Evolutionary conservation across 352 stramenopile species (phyloP).

Genomic region (Phytopythium boreale): DNA sequence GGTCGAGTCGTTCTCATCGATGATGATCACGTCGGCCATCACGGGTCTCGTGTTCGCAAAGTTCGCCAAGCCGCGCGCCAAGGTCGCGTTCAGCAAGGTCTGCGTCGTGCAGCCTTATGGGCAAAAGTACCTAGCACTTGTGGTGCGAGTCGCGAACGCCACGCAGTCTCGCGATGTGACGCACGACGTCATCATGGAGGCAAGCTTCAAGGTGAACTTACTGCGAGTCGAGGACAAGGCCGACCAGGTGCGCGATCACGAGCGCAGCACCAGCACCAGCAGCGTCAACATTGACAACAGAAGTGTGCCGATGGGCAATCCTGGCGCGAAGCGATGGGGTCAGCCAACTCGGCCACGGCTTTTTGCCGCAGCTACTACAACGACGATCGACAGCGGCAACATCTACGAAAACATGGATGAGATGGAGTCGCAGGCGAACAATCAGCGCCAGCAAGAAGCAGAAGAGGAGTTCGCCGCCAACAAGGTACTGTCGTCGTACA

Average conservation of each 20-base stretch:
- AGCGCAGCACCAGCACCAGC: slow-evolving; percentile 6
- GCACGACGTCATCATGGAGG: slow-evolving; percentile 84
- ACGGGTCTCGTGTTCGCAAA: slow-evolving; percentile 85
- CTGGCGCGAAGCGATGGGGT: background rate
- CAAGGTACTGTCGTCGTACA: slow-evolving; percentile 69
- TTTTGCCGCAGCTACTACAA: background rate
- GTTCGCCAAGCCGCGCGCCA: slow-evolving; percentile 73
- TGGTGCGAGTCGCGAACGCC: slow-evolving; percentile 77
- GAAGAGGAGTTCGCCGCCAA: slow-evolving; percentile 16
- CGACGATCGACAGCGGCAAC: background rate
- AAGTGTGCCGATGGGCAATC: background rate
- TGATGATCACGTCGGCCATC: slow-evolving; percentile 77
- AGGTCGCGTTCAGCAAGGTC: slow-evolving; percentile 79
- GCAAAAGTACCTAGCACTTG: slow-evolving; percentile 67
- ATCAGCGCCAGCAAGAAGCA: slow-evolving; percentile 8
- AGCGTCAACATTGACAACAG: background rate
- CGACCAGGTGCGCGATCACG: slow-evolving; percentile 32
- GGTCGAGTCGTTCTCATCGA: slow-evolving; percentile 75
- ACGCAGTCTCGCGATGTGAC: slow-evolving; percentile 78
- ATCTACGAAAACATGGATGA: slow-evolving; percentile 3
- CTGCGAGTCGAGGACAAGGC: slow-evolving; percentile 66
- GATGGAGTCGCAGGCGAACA: background rate
- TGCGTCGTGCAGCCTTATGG: slow-evolving; percentile 76
- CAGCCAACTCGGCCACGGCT: background rate
- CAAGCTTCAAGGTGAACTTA: slow-evolving; percentile 74